phyloP scores from a whole-genome alignment of 2,329 filamentous ascomycete genomes.

The Pyricularia pennisetigena region DNA sequence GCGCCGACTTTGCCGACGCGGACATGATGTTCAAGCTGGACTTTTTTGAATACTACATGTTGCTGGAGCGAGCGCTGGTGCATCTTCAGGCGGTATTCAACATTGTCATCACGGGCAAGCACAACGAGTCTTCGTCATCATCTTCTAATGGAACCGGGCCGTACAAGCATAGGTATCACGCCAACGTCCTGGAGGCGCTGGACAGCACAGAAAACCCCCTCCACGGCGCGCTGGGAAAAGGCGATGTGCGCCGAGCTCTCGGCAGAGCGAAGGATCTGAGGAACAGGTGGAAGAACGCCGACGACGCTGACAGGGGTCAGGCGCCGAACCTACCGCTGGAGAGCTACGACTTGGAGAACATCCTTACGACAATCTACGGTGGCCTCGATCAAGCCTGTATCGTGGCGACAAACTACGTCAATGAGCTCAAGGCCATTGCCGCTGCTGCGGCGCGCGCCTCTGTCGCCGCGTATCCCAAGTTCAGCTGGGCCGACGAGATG shows the following conservation, averaged over 20 bases:
- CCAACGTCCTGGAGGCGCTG: constrained; percentile 56
- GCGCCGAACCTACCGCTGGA: constrained; percentile 33
- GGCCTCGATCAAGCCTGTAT: constrained; percentile 50
- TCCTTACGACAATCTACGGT: constrained; percentile 44
- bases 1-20: constrained; percentile 30
- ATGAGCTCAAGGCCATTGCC: constrained; percentile 9
- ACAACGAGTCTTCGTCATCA: constrained; percentile 16
- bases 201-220: constrained; percentile 48
- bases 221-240: constrained; percentile 40
- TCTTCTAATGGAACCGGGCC: neutral
- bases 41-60: constrained; percentile 67
- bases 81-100: constrained; percentile 56
- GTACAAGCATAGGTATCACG: constrained; percentile 45
- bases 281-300: constrained; percentile 63
- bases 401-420: constrained; percentile 37
- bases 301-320: constrained; percentile 21
- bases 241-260: constrained; percentile 47
- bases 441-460: constrained; percentile 9
- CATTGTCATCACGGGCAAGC: constrained; percentile 32
- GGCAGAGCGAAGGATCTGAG: constrained; percentile 58
- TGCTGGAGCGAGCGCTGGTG: constrained; percentile 62
- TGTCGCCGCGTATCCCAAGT: neutral
- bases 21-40: constrained; percentile 69
- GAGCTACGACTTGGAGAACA: constrained; percentile 51
- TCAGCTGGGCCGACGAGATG: constrained; percentile 10